Conservation (phyloP, 345 rosid genomes). For the Brassica juncea region DNA sequence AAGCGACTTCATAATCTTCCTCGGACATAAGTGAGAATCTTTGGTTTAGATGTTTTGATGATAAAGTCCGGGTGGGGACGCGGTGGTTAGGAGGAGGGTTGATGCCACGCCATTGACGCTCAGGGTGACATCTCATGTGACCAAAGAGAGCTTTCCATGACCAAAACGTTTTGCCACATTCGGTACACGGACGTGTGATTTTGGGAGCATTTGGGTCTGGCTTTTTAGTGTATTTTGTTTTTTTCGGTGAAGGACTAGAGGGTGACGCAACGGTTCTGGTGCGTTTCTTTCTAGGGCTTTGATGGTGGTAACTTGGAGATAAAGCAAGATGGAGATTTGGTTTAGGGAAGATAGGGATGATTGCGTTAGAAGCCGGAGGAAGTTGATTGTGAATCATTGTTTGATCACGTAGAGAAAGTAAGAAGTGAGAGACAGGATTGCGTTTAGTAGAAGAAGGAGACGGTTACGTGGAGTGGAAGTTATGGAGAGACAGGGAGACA, state of each 20-base stretch:
- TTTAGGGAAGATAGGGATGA: slow-evolving; percentile 19
- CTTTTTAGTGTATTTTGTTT: slow-evolving; percentile 54
- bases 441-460: slow-evolving; percentile 30
- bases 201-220: slow-evolving; percentile 76
- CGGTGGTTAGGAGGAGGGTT: slow-evolving; percentile 62
- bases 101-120: slow-evolving; percentile 81
- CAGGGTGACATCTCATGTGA: slow-evolving; percentile 96
- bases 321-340: slow-evolving; percentile 38
- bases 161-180: slow-evolving; percentile 91
- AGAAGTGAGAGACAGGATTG: slow-evolving; percentile 27
- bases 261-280: slow-evolving; percentile 38
- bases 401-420: slow-evolving; percentile 13
- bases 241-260: slow-evolving; percentile 32
- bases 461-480: slow-evolving; percentile 38
- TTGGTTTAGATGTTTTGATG: slow-evolving; percentile 20
- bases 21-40: slow-evolving; percentile 38
- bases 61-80: slow-evolving; percentile 29
- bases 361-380: slow-evolving; percentile 15
- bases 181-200: slow-evolving; percentile 77
- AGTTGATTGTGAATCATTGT: slow-evolving; percentile 32
- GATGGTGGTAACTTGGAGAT: slow-evolving; percentile 29
- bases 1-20: slow-evolving; percentile 75
- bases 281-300: slow-evolving; percentile 55
- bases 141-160: slow-evolving; percentile 93
- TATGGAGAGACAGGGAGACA: slow-evolving; percentile 36